These are phyloP conservation scores for Onygenales sp. DNA, from an alignment of 2,329 filamentous ascomycete genomes.

Conservation along the genomic window DNA sequence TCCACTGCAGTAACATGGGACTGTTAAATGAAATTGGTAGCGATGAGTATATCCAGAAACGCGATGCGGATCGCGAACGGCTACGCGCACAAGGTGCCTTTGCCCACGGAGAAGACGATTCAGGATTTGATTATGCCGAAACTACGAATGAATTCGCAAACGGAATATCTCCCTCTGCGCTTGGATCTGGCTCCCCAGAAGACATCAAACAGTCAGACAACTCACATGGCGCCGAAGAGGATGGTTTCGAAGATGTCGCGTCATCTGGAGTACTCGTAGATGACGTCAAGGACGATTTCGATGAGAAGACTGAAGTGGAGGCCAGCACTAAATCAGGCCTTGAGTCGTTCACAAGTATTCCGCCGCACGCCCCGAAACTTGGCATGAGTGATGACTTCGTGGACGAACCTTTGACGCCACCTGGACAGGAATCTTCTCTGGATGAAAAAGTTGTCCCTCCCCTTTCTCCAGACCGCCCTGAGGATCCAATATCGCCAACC, in stretches of 20 bases:
- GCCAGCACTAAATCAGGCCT: constrained; percentile 15
- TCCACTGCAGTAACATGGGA: constrained; percentile 98
- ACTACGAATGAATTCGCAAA: constrained; percentile 36
- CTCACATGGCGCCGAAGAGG: constrained; percentile 74
- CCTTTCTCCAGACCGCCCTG: constrained; percentile 7
- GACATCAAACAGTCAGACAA: constrained; percentile 64
- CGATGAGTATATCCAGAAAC: constrained; percentile 70
- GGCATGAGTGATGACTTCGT: constrained; percentile 63
- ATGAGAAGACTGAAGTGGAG: constrained; percentile 40
- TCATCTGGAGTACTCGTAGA: constrained; percentile 62
- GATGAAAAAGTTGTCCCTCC: constrained; percentile 9
- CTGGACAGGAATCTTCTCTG: constrained; percentile 24
- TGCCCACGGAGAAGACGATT: constrained; percentile 35
- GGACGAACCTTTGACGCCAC: constrained; percentile 65
- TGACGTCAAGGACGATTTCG: constrained; percentile 60
- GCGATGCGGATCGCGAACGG: constrained; percentile 73
- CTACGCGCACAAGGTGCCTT: constrained; percentile 68
- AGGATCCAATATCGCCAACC: constrained; percentile 38
- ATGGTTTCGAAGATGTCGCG: constrained; percentile 85
- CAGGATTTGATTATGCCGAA: constrained; percentile 48
- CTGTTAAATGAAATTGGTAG: constrained; percentile 85
- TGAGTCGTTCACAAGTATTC: constrained; percentile 15
- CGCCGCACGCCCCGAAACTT: constrained; percentile 33
- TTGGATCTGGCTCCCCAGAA: constrained; percentile 46
- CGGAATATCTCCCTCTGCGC: constrained; percentile 25